Percentiles rank a stretch among this genome's conserved stretches.
Evolutionary conservation across 164 flowering plant genomes (phyloP).

Genomic region (Cinnamomum micranthum): DNA sequence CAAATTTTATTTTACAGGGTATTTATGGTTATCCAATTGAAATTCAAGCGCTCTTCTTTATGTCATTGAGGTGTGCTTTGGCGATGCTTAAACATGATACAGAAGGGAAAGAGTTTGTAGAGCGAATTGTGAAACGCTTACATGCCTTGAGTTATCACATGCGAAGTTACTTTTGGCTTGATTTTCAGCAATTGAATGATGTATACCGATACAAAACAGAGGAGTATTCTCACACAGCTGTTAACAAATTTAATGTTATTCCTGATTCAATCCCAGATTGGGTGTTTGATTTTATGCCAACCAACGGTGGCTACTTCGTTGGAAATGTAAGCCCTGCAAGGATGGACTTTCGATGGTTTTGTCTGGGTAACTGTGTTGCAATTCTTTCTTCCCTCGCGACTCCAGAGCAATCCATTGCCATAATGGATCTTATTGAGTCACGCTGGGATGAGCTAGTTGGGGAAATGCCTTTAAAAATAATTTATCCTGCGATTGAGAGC

Average conservation of each 20-base stretch:
- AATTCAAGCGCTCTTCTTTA: constrained; percentile 29
- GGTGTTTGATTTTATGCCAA: constrained; percentile 33
- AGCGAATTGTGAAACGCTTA: constrained; percentile 22
- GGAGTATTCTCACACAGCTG: constrained; percentile 31
- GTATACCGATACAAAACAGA: constrained; percentile 30
- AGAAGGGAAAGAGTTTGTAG: constrained; percentile 27
- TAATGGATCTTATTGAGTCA: constrained; percentile 26
- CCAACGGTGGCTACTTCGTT: constrained; percentile 26
- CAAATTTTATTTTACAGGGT: constrained; percentile 14
- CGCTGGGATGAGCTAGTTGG: constrained; percentile 26
- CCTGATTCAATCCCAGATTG: constrained; percentile 32
- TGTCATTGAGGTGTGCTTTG: constrained; percentile 25
- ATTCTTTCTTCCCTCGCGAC: constrained; percentile 27
- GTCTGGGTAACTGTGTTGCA: constrained; percentile 26
- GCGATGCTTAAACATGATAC: constrained; percentile 21
- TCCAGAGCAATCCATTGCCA: constrained; percentile 25
- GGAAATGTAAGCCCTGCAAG: constrained; percentile 32
- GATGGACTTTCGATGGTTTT: constrained; percentile 33
- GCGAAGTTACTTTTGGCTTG: constrained; percentile 31
- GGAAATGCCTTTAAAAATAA: constrained; percentile 23
- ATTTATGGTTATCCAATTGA: constrained; percentile 28
- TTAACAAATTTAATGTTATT: constrained; percentile 28
- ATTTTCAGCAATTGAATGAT: constrained; percentile 23
- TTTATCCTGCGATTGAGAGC: constrained; percentile 24
- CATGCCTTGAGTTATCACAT: constrained; percentile 28